Conservation (phyloP, 495 filamentous ascomycete species). For the Trichoderma asperelloides region DNA sequence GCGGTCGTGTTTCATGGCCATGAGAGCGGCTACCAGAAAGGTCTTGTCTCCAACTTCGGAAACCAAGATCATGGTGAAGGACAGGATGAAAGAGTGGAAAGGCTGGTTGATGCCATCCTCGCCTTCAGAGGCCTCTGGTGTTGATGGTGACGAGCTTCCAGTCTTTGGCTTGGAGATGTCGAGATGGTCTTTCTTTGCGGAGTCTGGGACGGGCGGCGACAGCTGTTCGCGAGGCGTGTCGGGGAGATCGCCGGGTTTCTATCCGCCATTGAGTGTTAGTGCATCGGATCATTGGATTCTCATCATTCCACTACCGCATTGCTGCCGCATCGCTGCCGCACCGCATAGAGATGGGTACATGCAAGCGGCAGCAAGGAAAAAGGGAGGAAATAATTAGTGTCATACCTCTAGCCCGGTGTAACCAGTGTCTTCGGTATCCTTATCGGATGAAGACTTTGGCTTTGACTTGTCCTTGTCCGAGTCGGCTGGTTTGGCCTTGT, state of each 20-base stretch:
- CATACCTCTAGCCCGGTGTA: constrained; percentile 59
- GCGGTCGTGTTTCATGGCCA: constrained; percentile 97
- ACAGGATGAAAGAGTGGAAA: constrained; percentile 85
- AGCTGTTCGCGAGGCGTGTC: constrained; percentile 66
- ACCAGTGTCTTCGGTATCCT: constrained; percentile 31
- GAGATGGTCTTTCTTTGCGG: constrained; percentile 56
- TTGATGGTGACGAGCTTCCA: constrained; percentile 20
- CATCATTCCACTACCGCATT: background rate
- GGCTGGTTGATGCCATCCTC: constrained; percentile 65
- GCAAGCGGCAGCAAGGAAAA: background rate
- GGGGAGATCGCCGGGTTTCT: constrained; percentile 81
- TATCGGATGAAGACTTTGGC: constrained; percentile 15
- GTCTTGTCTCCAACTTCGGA: constrained; percentile 99
- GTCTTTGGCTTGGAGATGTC: constrained; percentile 48
- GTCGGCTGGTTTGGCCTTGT: constrained; percentile 11
- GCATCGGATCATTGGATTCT: background rate
- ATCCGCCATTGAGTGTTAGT: constrained; percentile 13
- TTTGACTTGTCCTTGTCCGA: background rate
- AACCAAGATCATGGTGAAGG: constrained; percentile 94
- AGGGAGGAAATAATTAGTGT: background rate
- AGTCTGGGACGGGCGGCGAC: constrained; percentile 59
- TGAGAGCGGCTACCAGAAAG: constrained; percentile 91
- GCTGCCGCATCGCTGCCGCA: background rate
- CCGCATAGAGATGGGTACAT: background rate
- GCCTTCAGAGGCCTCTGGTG: constrained; percentile 26